Percentiles rank a stretch among this genome's conserved stretches.
Conservation (phyloP, 192 early-diverging fungal genomes). For the Coemansia sp. region DNA sequence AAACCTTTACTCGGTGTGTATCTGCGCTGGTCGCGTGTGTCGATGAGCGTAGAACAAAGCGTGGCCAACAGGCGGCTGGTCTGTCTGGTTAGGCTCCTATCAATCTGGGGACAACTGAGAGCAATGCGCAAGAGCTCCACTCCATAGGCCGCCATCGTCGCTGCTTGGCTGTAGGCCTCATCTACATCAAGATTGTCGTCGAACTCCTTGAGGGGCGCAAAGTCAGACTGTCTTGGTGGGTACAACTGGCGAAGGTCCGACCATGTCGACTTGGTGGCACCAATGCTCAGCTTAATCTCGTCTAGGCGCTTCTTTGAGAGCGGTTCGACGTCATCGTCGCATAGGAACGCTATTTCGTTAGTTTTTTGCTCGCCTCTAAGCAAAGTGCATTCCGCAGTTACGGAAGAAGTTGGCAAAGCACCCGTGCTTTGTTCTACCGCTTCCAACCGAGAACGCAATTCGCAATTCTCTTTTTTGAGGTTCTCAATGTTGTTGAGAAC, state of each 20-base stretch:
- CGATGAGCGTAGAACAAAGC: not conserved
- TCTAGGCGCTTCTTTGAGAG: not conserved
- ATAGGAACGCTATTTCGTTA: not conserved
- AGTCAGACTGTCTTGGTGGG: not conserved
- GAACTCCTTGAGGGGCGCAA: not conserved
- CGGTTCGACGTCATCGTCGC: not conserved
- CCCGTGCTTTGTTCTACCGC: not conserved
- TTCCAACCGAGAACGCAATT: not conserved
- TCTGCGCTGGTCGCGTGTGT: not conserved
- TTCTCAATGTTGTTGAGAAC: not conserved
- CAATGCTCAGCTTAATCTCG: not conserved
- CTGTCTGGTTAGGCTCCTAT: not conserved
- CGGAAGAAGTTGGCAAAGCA: not conserved
- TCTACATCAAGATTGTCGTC: not conserved
- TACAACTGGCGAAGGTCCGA: not conserved
- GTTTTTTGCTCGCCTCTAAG: not conserved
- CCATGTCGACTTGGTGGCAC: not conserved
- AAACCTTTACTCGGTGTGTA: not conserved
- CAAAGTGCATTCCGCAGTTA: not conserved
- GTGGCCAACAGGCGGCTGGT: not conserved
- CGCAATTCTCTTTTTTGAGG: not conserved
- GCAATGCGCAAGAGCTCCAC: not conserved
- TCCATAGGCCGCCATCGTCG: not conserved
- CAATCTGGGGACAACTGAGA: not conserved
- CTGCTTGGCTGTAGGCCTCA: not conserved